Percentiles rank a stretch among this genome's conserved stretches.
Conservation (phyloP, 2,329 filamentous ascomycete species). For the Diaporthe citriasiana region DNA sequence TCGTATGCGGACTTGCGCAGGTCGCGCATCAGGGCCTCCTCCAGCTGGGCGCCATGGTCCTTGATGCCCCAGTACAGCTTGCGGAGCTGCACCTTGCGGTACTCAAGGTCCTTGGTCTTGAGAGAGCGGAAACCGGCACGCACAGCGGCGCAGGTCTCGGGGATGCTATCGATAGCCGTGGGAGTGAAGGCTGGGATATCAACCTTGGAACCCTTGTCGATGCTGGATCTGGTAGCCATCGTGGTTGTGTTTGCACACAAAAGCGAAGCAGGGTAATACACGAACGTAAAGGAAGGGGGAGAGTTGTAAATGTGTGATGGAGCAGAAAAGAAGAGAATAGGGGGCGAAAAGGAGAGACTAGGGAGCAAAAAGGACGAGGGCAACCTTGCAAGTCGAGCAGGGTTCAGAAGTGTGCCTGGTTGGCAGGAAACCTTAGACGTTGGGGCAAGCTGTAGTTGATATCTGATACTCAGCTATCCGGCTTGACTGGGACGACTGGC, state of each 20-base stretch:
- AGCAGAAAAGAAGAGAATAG: neutral
- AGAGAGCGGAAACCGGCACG: constrained; percentile 81
- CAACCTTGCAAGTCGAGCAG: constrained; percentile 23
- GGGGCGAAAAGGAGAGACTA: constrained; percentile 6
- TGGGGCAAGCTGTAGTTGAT: constrained; percentile 1
- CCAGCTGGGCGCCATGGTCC: constrained; percentile 80
- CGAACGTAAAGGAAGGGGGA: neutral
- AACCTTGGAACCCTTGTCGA: constrained; percentile 57
- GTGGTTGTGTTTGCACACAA: neutral
- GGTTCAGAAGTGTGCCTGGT: neutral
- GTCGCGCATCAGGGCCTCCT: constrained; percentile 83
- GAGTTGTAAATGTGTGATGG: neutral
- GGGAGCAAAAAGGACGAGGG: constrained; percentile 6
- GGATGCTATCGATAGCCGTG: constrained; percentile 77
- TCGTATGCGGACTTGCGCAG: constrained; percentile 85
- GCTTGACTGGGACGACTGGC: neutral
- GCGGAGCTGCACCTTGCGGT: constrained; percentile 86
- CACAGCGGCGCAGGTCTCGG: constrained; percentile 69
- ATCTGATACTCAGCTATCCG: neutral
- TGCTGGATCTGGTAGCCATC: constrained; percentile 31
- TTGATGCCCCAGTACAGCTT: constrained; percentile 95
- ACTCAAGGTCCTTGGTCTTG: constrained; percentile 86
- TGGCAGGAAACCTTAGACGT: neutral
- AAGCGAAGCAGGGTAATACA: neutral
- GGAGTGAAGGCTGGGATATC: constrained; percentile 66